Percentiles rank a stretch among this genome's conserved stretches.
Evolutionary conservation across 805 yeast species (phyloP).

Genomic region (Maudiozyma pseudohumilis): DNA sequence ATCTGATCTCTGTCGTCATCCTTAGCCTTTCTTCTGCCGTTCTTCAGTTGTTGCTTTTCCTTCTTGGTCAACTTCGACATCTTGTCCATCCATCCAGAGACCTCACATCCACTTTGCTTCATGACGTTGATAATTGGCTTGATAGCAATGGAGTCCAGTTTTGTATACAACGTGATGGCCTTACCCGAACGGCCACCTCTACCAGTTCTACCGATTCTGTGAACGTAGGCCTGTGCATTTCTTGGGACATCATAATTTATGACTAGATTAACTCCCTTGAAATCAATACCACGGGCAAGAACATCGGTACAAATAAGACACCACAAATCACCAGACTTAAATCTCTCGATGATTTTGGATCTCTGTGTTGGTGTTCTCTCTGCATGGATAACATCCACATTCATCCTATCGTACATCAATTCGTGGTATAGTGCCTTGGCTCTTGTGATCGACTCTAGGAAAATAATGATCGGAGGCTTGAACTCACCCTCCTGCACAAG

Average conservation of each 20-base stretch:
- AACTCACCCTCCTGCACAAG: slow-evolving; percentile 76
- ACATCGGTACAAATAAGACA: slow-evolving; percentile 95
- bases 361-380: slow-evolving; percentile 87
- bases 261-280: slow-evolving; percentile 88
- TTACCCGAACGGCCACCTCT: slow-evolving; percentile 82
- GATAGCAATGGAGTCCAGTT: slow-evolving; percentile 67
- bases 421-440: slow-evolving; percentile 95
- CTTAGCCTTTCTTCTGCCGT: slow-evolving; percentile 34
- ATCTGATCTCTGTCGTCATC: slow-evolving; percentile 59
- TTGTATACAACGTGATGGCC: slow-evolving; percentile 89
- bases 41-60: slow-evolving; percentile 52
- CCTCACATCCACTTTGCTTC: slow-evolving; percentile 78
- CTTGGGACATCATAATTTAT: slow-evolving; percentile 95
- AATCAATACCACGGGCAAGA: slow-evolving; percentile 92
- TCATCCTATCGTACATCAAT: slow-evolving; percentile 77
- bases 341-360: slow-evolving; percentile 71
- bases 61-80: slow-evolving; percentile 53
- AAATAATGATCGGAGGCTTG: slow-evolving; percentile 86
- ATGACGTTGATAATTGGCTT: slow-evolving; percentile 86
- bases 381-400: slow-evolving; percentile 93
- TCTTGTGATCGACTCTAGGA: slow-evolving; percentile 82
- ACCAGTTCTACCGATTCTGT: slow-evolving; percentile 97
- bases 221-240: slow-evolving; percentile 89
- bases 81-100: slow-evolving; percentile 74
- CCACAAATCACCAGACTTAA: slow-evolving; percentile 89